Evolutionary conservation across 2,329 filamentous ascomycete species (phyloP), one percentile per base, ranked within the genome.

Genomic region (Neonectria faginata): DNA sequence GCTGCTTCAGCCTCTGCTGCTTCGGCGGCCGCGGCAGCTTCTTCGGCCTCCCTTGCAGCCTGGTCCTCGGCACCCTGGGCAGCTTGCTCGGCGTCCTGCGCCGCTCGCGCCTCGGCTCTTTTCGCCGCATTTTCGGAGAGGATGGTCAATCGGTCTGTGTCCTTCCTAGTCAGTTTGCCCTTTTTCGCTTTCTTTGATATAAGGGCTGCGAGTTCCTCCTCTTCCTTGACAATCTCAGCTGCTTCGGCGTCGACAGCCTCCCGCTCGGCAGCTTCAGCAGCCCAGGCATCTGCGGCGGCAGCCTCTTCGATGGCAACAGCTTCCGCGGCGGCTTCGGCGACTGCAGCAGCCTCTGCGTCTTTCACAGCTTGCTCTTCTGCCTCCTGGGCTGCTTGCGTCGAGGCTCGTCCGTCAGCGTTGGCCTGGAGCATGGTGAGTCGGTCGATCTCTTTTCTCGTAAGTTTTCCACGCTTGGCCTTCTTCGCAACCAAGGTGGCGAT

Each of bases 401-500:
- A 67, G 8, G 68, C 65, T 53, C 71, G 72, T 56, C 61, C 71
- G 1, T 70, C 69, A 48, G 71, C 73, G 8, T 71, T 74, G 22
- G 31, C 67, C 62, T 70, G 63, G 3, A 74, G 69, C 6, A 67
- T 3, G 18, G 51, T 44, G 18, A 74, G 51, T 39, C 69, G 69
- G 27, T 73, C 71, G 27, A 61, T 60, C 18, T 74, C 72, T 20
- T 55, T 57, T 59, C 67, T 74, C 7, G 68, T 42, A 3, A 74
- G 67, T 27, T 68, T 68, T 10, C 72, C 70, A 29, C 66, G 60
- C 50, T 65, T 73, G 2, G 60, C 58, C 47, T 67, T 85, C 71
- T 84, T 85, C 25, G 80, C 78, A 56, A 80, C 80, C 10, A 82
- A 74, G 5, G 71, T 67, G n/a, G 74, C 77, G 6, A 80, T 72